Evolutionary conservation across 208 protist species (phyloP), one percentile per base, ranked within the genome.

Genomic region (Trypanosoma boissoni): DNA sequence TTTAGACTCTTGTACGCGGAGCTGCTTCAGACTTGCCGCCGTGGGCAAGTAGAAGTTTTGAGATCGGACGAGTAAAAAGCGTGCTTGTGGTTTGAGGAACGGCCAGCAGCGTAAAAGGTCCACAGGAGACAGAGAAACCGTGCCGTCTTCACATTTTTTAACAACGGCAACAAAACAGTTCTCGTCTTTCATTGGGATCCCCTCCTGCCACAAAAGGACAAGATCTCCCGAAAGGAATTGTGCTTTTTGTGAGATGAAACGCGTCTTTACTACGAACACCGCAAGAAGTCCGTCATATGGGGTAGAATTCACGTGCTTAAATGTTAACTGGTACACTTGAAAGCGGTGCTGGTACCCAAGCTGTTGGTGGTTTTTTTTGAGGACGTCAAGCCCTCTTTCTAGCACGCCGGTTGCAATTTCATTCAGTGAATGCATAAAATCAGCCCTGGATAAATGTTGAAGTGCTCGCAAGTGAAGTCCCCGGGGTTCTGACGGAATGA

Each of bases 391-490:
- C 7, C 20, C 20, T 32, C 48, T 12, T 6, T 32, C n/a, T 32
- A 12, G 8, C 48, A 31, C 48, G 8, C 6, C 48, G 20, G 31
- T 4, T 16, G 16, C 12, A 6, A 54, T n/a, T 16, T 9, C 48
- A 9, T 34, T 18, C 26, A 54, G n/a, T 24, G 10, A 9, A n/a
- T 54, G 48, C 48, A 32, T 24, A 24, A 9, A 54, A 54, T 54
- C 48, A 26, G 24, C 10, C 21, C 48, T 21, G 6, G 48, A 34
- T 6, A 54, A 26, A 32, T 54, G 24, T 12, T 32, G 31, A n/a
- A 54, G 48, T 34, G 48, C 48, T 31, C 48, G 48, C 26, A 54
- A 31, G 48, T 54, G 48, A n/a, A 54, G 31, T n/a, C 21, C 48
- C 8, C 48, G 24, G 5, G 31, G 24, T 4, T 54, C 8, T 12